A percentile compares a stretch with the other conserved stretches of the same genome.
These are phyloP conservation scores for Saccharomycopsis fibuligera DNA, from an alignment of 805 yeast genomes.

Conservation along the genomic window DNA sequence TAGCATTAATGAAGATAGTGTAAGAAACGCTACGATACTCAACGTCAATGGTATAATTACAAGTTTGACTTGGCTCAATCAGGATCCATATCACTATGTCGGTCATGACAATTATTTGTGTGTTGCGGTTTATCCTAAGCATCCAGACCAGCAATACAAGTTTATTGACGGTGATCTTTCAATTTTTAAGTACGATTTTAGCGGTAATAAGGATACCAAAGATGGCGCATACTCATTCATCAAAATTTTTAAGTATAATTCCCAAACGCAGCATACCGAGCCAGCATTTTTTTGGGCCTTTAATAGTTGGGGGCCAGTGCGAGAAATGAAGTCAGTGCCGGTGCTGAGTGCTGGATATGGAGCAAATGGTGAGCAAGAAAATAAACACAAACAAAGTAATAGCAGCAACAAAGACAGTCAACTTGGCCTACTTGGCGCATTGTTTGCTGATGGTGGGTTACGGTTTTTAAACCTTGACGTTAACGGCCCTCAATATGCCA, in stretches of 20 bases:
- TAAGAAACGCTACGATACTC: neutral
- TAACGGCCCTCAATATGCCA: neutral
- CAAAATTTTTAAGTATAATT: constrained; percentile 5
- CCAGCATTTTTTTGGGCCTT: neutral
- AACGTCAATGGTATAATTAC: constrained; percentile 13
- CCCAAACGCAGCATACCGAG: neutral
- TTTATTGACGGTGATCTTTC: constrained; percentile 4
- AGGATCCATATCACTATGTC: neutral
- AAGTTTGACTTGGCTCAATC: constrained; percentile 8
- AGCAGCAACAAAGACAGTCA: neutral
- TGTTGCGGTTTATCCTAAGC: constrained; percentile 1
- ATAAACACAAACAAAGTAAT: neutral
- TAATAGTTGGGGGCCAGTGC: constrained; percentile 2
- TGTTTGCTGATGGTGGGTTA: constrained; percentile 12
- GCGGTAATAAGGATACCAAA: no score
- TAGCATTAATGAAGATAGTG: neutral
- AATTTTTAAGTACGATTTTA: neutral
- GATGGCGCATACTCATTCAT: neutral
- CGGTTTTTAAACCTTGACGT: constrained; percentile 7
- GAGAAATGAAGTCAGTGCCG: neutral
- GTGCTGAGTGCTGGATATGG: no score
- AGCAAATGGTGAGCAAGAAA: no score
- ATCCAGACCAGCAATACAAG: neutral
- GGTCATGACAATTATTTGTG: constrained; percentile 4
- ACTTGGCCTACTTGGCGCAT: constrained; percentile 1